Evolutionary conservation across 2,329 filamentous ascomycete species (phyloP).

Genomic region (Aspergillus awamori): DNA sequence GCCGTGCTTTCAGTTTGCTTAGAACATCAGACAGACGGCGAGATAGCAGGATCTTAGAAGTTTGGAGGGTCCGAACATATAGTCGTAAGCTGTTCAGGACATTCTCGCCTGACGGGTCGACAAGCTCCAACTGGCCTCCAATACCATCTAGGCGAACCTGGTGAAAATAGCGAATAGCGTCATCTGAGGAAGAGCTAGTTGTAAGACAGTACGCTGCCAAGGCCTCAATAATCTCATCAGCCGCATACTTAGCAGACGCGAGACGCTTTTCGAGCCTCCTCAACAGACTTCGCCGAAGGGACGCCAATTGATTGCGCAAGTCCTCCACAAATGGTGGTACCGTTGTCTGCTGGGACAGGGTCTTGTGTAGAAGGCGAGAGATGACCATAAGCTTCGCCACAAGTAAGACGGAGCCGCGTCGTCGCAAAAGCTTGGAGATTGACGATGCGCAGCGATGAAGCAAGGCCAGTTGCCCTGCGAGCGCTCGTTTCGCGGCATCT

Average conservation of each 20-base stretch:
- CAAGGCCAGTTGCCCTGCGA: constrained; percentile 61
- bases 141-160: constrained; percentile 72
- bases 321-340: constrained; percentile 61
- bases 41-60: constrained; percentile 76
- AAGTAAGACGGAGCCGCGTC: constrained; percentile 55
- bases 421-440: constrained; percentile 57
- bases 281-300: constrained; percentile 66
- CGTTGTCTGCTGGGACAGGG: constrained; percentile 59
- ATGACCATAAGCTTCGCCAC: constrained; percentile 75
- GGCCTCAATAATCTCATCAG: constrained; percentile 65
- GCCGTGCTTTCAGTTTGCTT: constrained; percentile 66
- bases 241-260: constrained; percentile 48
- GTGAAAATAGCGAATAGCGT: constrained; percentile 78
- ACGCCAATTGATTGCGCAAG: constrained; percentile 65
- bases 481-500: constrained; percentile 49
- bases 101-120: constrained; percentile 51
- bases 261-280: constrained; percentile 62
- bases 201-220: constrained; percentile 81
- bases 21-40: constrained; percentile 71
- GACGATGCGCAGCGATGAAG: constrained; percentile 59
- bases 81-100: constrained; percentile 69
- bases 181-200: constrained; percentile 76
- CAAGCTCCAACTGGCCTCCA: constrained; percentile 60
- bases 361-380: constrained; percentile 73
- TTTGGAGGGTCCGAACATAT: constrained; percentile 75